Conservation (phyloP, 1,284 basidiomycete species). For the Cutaneotrichosporon mucoides region DNA sequence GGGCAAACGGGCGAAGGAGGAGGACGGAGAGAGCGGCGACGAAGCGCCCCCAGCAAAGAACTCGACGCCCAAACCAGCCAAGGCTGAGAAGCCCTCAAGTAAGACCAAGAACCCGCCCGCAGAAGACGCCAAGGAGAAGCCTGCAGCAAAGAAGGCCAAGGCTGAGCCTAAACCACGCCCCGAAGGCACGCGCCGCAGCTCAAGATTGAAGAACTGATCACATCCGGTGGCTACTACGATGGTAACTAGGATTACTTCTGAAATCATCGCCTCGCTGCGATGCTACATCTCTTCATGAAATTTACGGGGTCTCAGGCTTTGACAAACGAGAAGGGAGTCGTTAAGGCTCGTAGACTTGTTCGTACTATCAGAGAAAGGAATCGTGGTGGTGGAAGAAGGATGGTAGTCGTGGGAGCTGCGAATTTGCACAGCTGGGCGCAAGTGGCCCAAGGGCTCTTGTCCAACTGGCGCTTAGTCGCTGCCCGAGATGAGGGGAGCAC, state of each 20-base stretch:
- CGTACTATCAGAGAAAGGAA: neutral
- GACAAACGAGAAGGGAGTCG: neutral
- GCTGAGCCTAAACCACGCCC: neutral
- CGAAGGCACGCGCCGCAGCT: slow-evolving; percentile 14
- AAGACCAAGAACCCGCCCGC: no score
- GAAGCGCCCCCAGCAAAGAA: neutral
- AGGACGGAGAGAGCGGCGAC: neutral
- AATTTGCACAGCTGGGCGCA: no score
- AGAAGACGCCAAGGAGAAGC: neutral
- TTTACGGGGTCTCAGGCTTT: no score
- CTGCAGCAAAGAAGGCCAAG: slow-evolving; percentile 4
- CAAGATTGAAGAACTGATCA: slow-evolving; percentile 4
- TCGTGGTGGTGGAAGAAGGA: no score
- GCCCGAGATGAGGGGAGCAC: slow-evolving; percentile 61
- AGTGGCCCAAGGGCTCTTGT: no score
- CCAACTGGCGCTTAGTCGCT: no score
- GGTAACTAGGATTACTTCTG: neutral
- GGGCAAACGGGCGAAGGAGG: slow-evolving; percentile 4
- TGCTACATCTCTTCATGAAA: neutral
- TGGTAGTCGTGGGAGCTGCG: no score
- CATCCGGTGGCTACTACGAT: neutral
- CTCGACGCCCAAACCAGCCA: neutral
- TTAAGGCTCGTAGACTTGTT: neutral
- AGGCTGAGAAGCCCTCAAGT: no score
- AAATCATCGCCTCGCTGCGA: neutral